Conservation (phyloP, 192 early-diverging fungal species). For the Coemansia sp. region DNA sequence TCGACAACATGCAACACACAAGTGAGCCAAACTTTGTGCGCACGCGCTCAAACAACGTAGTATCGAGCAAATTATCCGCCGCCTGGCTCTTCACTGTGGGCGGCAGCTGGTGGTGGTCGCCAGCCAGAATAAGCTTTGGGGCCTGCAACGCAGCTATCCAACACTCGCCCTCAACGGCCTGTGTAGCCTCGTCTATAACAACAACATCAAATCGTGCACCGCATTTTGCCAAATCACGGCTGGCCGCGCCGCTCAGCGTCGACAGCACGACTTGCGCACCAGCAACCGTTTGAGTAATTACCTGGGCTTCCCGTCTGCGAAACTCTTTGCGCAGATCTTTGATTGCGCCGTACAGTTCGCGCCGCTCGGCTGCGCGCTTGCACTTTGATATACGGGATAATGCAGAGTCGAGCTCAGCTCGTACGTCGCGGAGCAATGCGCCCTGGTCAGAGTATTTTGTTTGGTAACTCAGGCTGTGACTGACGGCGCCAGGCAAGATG, state of each 20-base stretch:
- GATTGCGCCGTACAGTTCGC: constrained; percentile 62
- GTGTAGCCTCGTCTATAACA: constrained; percentile 88
- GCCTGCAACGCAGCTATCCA: constrained; percentile 85
- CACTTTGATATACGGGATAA: constrained; percentile 62
- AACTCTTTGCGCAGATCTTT: constrained; percentile 71
- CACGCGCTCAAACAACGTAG: constrained; percentile 82
- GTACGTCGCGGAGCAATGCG: constrained; percentile 70
- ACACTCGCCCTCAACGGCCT: constrained; percentile 81
- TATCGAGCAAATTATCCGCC: constrained; percentile 10
- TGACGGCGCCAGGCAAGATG: constrained; percentile 65
- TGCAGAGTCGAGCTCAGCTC: constrained; percentile 71
- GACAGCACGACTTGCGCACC: constrained; percentile 69
- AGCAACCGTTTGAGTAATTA: constrained; percentile 59
- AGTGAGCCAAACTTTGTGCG: constrained; percentile 57
- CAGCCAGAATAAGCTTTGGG: constrained; percentile 76
- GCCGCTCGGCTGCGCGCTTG: constrained; percentile 64
- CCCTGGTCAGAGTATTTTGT: constrained; percentile 70
- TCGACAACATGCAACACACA: constrained; percentile 69
- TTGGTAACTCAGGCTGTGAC: constrained; percentile 69
- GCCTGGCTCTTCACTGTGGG: constrained; percentile 63
- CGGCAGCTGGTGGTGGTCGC: constrained; percentile 86
- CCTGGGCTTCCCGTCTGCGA: constrained; percentile 66
- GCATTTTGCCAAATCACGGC: constrained; percentile 39
- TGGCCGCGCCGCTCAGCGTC: constrained; percentile 74
- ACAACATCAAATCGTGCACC: constrained; percentile 70